These are phyloP conservation scores for Kwoniella mangroviensis DNA, from an alignment of 768 basidiomycete genomes.

Conservation along the genomic window DNA sequence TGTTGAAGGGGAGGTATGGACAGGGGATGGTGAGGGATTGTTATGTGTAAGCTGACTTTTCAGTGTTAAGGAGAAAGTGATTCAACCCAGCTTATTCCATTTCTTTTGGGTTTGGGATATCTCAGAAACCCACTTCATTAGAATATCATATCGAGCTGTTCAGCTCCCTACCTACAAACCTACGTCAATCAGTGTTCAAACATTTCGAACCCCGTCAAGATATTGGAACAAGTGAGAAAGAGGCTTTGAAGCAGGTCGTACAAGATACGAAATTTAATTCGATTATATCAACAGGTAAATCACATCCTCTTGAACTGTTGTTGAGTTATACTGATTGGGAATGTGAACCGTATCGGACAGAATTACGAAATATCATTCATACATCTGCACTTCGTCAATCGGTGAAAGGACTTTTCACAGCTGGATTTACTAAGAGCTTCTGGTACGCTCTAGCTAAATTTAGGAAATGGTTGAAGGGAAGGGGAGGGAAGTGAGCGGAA, in stretches of 20 bases:
- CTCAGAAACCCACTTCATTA: constrained; percentile 71
- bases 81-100: neutral
- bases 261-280: constrained; percentile 18
- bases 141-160: constrained; percentile 74
- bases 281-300: constrained; percentile 58
- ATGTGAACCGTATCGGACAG: constrained; percentile 58
- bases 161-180: constrained; percentile 73
- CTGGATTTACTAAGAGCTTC: constrained; percentile 76
- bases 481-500: constrained; percentile 13
- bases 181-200: constrained; percentile 59
- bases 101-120: neutral
- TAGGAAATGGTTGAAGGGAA: constrained; percentile 76
- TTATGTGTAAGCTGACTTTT: constrained; percentile 21
- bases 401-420: constrained; percentile 81
- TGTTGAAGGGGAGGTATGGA: constrained; percentile 21
- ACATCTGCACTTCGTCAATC: constrained; percentile 82
- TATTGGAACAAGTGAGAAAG: constrained; percentile 64
- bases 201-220: constrained; percentile 1
- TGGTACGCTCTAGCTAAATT: constrained; percentile 78
- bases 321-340: too few relatives aligned
- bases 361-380: constrained; percentile 76
- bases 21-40: constrained; percentile 30
- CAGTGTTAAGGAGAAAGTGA: neutral
- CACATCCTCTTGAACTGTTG: neutral
- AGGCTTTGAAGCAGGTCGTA: constrained; percentile 70